Evolutionary conservation across 768 basidiomycete genomes (phyloP), one percentile per base, ranked within the genome.

Genomic region (Pisolithus tinctorius): DNA sequence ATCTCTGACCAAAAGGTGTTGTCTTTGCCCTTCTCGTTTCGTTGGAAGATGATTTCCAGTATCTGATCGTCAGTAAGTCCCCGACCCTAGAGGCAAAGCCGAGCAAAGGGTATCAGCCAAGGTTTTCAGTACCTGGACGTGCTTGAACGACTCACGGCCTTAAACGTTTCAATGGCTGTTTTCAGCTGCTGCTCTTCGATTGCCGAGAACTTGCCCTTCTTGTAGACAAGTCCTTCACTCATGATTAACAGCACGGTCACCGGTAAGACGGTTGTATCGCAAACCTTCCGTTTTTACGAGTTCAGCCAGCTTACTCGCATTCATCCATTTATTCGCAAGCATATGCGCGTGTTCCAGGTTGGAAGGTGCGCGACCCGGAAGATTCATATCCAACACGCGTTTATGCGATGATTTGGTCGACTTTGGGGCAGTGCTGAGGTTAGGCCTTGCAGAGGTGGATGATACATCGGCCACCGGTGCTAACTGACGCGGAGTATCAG

Each of bases 121-220:
- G 23, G 27, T 46, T 47, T 49, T 14, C 26, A 31, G 23, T n/a
- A 23, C 13, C 30, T 26, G 38, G 37, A 29, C 44, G 17, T 27
- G 20, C 50, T 48, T 45, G n/a, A 25, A 44, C 16, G 17, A 71
- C 82, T 45, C 58, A 86, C 87, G 17, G 65, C 58, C 49, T 77
- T 76, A 62, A 83, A 89, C 8, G 69, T 65, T 50, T 84, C 81
- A 34, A 92, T 81, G 6, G 88, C 88, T 13, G 67, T 64, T 55
- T 69, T 75, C 1, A 91, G 66, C 55, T 83, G 83, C 25, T 81
- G 75, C 51, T 83, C 85, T 60, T 93, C 89, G 39, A 82, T 81
- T 0, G 83, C 79, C 25, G 88, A 89, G 60, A 93, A 93, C 62
- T 88, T 91, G 13, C 89, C 89, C 66, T 90, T 90, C 69, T 85